Percentiles rank a stretch among this genome's conserved stretches.
These are phyloP conservation scores for Leccinum fibrillosum DNA, from an alignment of 768 basidiomycete species.

Conservation along the genomic window DNA sequence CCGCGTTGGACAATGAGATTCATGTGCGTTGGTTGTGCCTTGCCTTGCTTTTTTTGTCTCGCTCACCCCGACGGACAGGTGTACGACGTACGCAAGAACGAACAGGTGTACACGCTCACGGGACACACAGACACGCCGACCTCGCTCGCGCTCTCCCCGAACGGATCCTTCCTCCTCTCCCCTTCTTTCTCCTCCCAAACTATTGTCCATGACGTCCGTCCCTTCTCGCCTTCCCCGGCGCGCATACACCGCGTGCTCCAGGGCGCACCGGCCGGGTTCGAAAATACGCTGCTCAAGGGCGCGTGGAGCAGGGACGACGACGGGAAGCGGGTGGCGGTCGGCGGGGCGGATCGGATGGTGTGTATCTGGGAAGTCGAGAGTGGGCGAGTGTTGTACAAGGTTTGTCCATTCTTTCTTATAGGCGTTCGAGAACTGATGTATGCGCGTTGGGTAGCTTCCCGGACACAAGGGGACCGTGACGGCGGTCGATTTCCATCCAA, in stretches of 20 bases:
- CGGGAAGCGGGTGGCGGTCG: constrained; percentile 79
- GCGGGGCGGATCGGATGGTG: constrained; percentile 85
- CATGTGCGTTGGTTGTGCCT: constrained; percentile 56
- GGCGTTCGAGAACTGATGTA: neutral
- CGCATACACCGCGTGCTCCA: constrained; percentile 74
- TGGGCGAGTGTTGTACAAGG: constrained; percentile 75
- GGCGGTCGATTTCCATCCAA: constrained; percentile 93
- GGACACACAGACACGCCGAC: constrained; percentile 86
- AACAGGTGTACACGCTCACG: constrained; percentile 72
- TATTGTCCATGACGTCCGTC: constrained; percentile 89
- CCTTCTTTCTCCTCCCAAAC: constrained; percentile 88
- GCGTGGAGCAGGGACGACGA: constrained; percentile 88
- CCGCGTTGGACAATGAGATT: constrained; percentile 92
- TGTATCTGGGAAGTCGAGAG: constrained; percentile 87
- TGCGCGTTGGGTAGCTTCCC: constrained; percentile 60
- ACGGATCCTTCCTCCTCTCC: constrained; percentile 82
- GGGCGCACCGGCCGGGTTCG: constrained; percentile 94
- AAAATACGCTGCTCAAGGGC: constrained; percentile 77
- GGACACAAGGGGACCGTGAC: constrained; percentile 98
- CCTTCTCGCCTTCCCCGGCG: constrained; percentile 84
- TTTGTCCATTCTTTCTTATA: constrained; percentile 28
- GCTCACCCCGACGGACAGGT: constrained; percentile 44
- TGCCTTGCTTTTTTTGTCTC: neutral
- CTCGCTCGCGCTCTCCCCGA: constrained; percentile 88
- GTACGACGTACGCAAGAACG: constrained; percentile 84